Percentiles rank a stretch among this genome's conserved stretches.
These are phyloP conservation scores for Mrakia frigida DNA, from an alignment of 768 basidiomycete species.

Conservation along the genomic window DNA sequence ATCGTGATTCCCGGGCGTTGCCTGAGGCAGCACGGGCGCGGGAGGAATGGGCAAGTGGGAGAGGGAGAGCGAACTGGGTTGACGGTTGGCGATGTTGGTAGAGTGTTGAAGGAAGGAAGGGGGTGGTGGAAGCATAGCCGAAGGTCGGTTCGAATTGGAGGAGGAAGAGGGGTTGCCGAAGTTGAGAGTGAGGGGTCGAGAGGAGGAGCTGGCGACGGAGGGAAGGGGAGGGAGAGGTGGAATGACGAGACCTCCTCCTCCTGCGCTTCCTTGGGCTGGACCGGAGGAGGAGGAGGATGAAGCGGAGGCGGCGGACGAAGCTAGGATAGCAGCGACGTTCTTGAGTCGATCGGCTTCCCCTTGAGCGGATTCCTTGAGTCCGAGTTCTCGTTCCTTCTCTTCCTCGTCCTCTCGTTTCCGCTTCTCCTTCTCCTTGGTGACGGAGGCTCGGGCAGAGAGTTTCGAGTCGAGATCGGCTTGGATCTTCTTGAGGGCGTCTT, in stretches of 20 bases:
- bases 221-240: neutral
- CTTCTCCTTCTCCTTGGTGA: conserved; percentile 65
- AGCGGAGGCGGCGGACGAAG: neutral
- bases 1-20: neutral
- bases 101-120: conserved; percentile 5
- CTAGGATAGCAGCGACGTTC: neutral
- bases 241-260: neutral
- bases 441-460: conserved; percentile 54
- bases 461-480: conserved; percentile 82
- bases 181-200: neutral
- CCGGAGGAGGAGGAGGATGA: neutral
- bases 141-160: neutral
- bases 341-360: neutral
- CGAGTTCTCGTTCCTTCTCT: conserved; percentile 37
- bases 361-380: conserved; percentile 28
- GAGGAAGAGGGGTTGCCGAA: neutral
- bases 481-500: conserved; percentile 84
- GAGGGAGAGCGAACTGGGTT: neutral
- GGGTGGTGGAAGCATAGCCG: neutral
- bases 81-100: neutral
- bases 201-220: neutral
- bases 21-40: neutral
- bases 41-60: neutral
- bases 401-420: conserved; percentile 49
- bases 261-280: neutral